A percentile compares a stretch with the other conserved stretches of the same genome.
Evolutionary conservation across 2,329 filamentous ascomycete species (phyloP).

Genomic region (Dactylellina drechsleri): DNA sequence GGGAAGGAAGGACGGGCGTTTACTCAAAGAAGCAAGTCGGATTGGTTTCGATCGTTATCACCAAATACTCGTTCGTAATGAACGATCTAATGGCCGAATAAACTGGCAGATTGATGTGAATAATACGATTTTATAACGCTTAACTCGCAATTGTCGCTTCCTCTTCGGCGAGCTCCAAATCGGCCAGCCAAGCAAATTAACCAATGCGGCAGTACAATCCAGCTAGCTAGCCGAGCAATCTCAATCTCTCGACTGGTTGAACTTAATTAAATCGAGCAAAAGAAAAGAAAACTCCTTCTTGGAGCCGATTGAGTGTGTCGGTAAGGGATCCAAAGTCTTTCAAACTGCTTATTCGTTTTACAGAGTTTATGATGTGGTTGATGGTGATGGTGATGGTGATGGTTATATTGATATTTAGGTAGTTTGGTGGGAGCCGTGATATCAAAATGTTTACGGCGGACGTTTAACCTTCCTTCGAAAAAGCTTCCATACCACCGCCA

Average conservation of each 20-base stretch:
- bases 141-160: not conserved
- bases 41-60: no score
- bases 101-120: no score
- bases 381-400: not conserved
- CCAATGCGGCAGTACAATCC: not conserved
- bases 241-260: not conserved
- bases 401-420: not conserved
- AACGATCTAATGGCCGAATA: no score
- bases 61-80: no score
- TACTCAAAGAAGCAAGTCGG: no score
- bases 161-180: slow-evolving; percentile 50
- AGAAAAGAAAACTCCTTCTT: not conserved
- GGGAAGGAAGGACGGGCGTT: no score
- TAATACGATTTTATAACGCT: no score
- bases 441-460: no score
- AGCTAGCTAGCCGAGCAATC: slow-evolving; percentile 7
- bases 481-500: not conserved
- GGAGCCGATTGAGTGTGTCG: not conserved
- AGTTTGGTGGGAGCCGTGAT: not conserved
- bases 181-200: slow-evolving; percentile 14
- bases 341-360: not conserved
- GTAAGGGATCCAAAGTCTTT: not conserved
- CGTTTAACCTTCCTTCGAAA: no score
- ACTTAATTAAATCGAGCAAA: slow-evolving; percentile 13
- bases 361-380: not conserved